phyloP scores from a whole-genome alignment of 2,329 filamentous ascomycete species.

The Pseudopyrenochaeta lycopersici region DNA sequence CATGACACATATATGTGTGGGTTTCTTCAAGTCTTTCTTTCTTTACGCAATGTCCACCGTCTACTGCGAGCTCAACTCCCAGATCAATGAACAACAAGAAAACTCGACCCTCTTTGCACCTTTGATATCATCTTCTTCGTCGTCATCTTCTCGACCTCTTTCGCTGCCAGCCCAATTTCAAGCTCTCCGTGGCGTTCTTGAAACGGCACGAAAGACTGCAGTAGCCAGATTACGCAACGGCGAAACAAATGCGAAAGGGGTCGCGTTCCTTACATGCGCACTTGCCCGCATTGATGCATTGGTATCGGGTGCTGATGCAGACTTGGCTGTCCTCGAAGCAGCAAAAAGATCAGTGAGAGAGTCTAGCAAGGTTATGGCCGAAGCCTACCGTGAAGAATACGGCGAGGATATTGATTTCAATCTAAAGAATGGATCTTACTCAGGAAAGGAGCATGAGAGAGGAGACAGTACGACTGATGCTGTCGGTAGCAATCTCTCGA shows the following conservation, averaged over 20 bases:
- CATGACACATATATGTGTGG: slow-evolving; percentile 27
- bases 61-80: slow-evolving; percentile 31
- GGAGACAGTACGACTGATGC: slow-evolving; percentile 18
- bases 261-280: slow-evolving; percentile 25
- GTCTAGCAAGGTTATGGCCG: slow-evolving; percentile 19
- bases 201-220: slow-evolving; percentile 12
- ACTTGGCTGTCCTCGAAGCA: slow-evolving; percentile 25
- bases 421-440: background rate
- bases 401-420: slow-evolving; percentile 30
- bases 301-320: slow-evolving; percentile 16
- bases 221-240: slow-evolving; percentile 28
- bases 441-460: slow-evolving; percentile 15
- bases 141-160: background rate
- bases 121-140: slow-evolving; percentile 4
- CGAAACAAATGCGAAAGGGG: slow-evolving; percentile 38
- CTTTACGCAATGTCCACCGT: slow-evolving; percentile 33
- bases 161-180: slow-evolving; percentile 20
- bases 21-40: slow-evolving; percentile 35
- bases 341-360: slow-evolving; percentile 25
- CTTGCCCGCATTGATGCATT: slow-evolving; percentile 38
- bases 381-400: slow-evolving; percentile 29
- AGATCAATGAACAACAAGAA: slow-evolving; percentile 28
- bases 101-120: slow-evolving; percentile 13
- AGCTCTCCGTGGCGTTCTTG: slow-evolving; percentile 17
- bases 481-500: background rate